These are phyloP conservation scores for Lactuca saligna DNA, from an alignment of 129 eudicot species.

Conservation along the genomic window DNA sequence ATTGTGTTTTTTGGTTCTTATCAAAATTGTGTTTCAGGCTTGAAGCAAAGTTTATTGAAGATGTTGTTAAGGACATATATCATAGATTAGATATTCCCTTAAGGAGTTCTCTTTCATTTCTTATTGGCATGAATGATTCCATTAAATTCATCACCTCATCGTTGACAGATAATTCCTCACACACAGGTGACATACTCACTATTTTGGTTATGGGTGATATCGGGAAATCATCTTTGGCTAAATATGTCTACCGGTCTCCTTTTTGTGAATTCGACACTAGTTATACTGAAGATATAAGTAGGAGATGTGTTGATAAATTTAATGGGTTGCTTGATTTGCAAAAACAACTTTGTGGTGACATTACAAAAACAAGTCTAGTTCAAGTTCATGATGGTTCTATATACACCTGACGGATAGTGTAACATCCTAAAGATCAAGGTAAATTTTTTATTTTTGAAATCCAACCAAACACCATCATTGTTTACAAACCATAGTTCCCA, in stretches of 20 bases:
- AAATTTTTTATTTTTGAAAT: too few relatives aligned
- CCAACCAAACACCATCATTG: too few relatives aligned
- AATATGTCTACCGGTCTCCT: slow-evolving; percentile 15
- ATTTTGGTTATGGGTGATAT: slow-evolving; percentile 34
- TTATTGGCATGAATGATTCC: not conserved
- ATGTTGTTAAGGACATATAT: not conserved
- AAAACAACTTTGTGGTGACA: slow-evolving; percentile 27
- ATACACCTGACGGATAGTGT: not conserved
- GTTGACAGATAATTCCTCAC: slow-evolving; percentile 3
- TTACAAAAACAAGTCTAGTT: not conserved
- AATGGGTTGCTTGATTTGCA: slow-evolving; percentile 34
- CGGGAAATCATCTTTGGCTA: slow-evolving; percentile 36
- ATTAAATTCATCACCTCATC: slow-evolving; percentile 2
- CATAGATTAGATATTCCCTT: slow-evolving; percentile 4
- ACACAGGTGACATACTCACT: not conserved
- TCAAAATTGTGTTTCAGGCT: not conserved
- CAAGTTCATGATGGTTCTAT: slow-evolving; percentile 4
- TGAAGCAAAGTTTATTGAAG: slow-evolving; percentile 11
- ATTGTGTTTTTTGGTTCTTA: too few relatives aligned
- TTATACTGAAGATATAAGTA: slow-evolving; percentile 20
- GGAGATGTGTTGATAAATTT: not conserved
- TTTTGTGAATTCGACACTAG: slow-evolving; percentile 18
- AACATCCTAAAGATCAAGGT: too few relatives aligned
- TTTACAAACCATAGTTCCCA: too few relatives aligned
- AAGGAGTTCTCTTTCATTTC: not conserved